These are phyloP conservation scores for Omphalotus guepiniiformis DNA, from an alignment of 768 basidiomycete genomes.

Conservation along the genomic window DNA sequence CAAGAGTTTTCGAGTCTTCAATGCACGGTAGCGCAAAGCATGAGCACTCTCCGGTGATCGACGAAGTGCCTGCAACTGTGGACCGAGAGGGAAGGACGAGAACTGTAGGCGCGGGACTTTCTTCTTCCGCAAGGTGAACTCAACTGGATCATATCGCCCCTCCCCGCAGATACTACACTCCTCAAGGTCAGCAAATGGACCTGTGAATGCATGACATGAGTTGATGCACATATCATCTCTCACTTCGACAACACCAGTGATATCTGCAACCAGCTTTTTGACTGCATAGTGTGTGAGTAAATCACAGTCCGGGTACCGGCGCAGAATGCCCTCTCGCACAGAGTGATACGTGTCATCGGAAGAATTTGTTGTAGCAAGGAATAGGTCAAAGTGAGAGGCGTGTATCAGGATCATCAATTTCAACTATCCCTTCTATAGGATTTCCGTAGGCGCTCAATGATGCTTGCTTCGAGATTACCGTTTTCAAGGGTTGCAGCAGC, in stretches of 20 bases:
- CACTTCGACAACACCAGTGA: conserved; percentile 20
- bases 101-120: conserved; percentile 13
- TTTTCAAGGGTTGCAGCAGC: not conserved
- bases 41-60: conserved; percentile 8
- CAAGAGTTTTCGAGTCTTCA: conserved; percentile 1
- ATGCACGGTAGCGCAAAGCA: conserved; percentile 1
- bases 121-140: conserved; percentile 1
- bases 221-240: conserved; percentile 22
- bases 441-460: not conserved
- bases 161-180: conserved; percentile 24
- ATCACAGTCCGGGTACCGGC: not conserved
- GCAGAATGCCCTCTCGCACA: not conserved
- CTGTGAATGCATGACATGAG: conserved; percentile 21
- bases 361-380: conserved; percentile 1
- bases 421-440: not conserved
- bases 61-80: conserved; percentile 20
- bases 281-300: conserved; percentile 12
- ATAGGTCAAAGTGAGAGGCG: not conserved
- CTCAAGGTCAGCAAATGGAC: conserved; percentile 15
- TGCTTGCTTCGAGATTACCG: not conserved
- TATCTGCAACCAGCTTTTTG: conserved; percentile 9
- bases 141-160: conserved; percentile 18
- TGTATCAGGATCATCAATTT: not conserved
- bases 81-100: conserved; percentile 19
- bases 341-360: conserved; percentile 3